A percentile compares a stretch with the other conserved stretches of the same genome.
Conservation (phyloP, 192 early-diverging fungal genomes). For the Entomortierella lignicola region DNA sequence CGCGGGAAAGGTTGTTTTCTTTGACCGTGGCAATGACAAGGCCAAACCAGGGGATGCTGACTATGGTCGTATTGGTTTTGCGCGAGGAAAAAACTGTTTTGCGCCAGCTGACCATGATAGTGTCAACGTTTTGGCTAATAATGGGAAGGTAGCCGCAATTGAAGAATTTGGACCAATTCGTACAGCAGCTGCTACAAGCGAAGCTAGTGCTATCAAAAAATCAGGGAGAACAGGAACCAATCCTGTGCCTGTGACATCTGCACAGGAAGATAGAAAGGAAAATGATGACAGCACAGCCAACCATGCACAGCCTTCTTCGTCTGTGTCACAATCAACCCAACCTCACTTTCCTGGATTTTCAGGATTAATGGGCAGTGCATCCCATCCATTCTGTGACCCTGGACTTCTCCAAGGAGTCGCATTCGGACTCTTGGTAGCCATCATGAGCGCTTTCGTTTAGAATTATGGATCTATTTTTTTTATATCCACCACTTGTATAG, state of each 20-base stretch:
- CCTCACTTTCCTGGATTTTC: conserved; percentile 12
- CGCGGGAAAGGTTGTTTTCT: conserved; percentile 38
- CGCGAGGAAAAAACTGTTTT: conserved; percentile 44
- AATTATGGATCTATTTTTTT: background rate
- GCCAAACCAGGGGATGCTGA: conserved; percentile 26
- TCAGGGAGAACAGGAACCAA: background rate
- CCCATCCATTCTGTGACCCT: background rate
- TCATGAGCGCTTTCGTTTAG: background rate
- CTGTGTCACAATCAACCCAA: background rate
- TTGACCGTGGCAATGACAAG: conserved; percentile 38
- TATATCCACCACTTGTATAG: too few relatives aligned
- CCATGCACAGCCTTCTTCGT: conserved; percentile 5
- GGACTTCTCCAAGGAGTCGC: background rate
- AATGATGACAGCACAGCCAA: background rate
- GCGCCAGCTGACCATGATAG: conserved; percentile 23
- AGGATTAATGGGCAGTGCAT: conserved; percentile 30
- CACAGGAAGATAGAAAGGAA: background rate
- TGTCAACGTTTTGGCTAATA: conserved; percentile 29
- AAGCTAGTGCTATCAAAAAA: conserved; percentile 9
- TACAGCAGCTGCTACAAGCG: conserved; percentile 13
- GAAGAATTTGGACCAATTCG: conserved; percentile 20
- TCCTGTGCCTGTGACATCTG: background rate
- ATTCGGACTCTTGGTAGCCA: conserved; percentile 4
- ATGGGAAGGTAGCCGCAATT: conserved; percentile 5
- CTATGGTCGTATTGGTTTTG: conserved; percentile 49